A percentile compares a stretch with the other conserved stretches of the same genome.
phyloP scores from a whole-genome alignment of 2,329 filamentous ascomycete genomes.

The Aspergillus sp. region DNA sequence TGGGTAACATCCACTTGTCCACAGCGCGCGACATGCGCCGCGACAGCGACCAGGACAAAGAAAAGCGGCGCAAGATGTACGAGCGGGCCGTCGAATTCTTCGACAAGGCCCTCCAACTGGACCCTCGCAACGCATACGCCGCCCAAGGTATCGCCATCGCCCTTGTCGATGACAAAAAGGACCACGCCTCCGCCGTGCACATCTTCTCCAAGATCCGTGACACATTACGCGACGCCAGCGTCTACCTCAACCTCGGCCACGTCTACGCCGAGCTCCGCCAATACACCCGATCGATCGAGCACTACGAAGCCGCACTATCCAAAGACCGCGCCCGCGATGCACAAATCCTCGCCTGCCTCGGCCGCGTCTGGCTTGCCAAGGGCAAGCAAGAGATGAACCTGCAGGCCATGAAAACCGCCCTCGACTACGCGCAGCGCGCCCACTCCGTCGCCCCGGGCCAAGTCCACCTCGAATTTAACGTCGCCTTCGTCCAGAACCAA shows the following conservation, averaged over 20 bases:
- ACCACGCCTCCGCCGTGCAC: conserved; percentile 76
- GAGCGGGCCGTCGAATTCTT: conserved; percentile 96
- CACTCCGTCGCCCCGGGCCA: conserved; percentile 78
- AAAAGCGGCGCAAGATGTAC: conserved; percentile 85
- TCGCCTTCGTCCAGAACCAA: conserved; percentile 96
- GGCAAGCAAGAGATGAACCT: conserved; percentile 69
- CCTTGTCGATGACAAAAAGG: conserved; percentile 90
- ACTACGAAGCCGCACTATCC: conserved; percentile 80
- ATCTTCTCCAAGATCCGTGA: conserved; percentile 91
- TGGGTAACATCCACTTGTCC: conserved; percentile 92
- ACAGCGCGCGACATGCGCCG: conserved; percentile 93
- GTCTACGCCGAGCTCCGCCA: conserved; percentile 89
- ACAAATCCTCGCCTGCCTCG: conserved; percentile 79
- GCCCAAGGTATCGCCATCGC: conserved; percentile 95
- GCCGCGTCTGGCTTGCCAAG: conserved; percentile 82
- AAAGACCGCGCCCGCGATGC: conserved; percentile 79
- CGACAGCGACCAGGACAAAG: conserved; percentile 84
- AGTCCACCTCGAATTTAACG: conserved; percentile 93
- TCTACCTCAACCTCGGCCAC: conserved; percentile 92
- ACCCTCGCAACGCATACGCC: conserved; percentile 92
- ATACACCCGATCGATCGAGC: conserved; percentile 88
- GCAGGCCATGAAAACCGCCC: conserved; percentile 62
- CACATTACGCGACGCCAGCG: conserved; percentile 81
- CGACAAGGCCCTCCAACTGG: conserved; percentile 93
- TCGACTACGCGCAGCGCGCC: conserved; percentile 67